These are phyloP conservation scores for Moesziomyces sp. DNA, from an alignment of 1,284 basidiomycete genomes.

Conservation along the genomic window DNA sequence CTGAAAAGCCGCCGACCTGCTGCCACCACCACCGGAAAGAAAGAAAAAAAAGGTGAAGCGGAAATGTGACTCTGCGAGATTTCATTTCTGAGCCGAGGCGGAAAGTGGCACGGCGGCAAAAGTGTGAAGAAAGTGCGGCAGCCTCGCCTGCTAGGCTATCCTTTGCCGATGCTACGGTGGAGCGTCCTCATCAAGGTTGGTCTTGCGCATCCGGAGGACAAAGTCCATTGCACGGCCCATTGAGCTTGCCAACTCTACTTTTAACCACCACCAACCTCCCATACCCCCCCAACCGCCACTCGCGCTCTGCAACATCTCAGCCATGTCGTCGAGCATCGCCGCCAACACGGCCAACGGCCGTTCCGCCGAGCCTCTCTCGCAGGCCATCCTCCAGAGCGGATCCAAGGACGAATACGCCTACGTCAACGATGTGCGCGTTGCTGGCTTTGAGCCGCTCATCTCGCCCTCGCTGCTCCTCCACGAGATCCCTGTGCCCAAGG, in stretches of 20 bases:
- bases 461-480: slow-evolving; percentile 61
- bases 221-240: neutral
- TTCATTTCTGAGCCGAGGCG: too few relatives aligned
- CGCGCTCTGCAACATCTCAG: neutral
- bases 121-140: too few relatives aligned
- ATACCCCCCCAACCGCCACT: neutral
- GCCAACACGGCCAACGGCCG: slow-evolving; percentile 48
- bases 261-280: slow-evolving; percentile 1
- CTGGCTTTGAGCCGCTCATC: slow-evolving; percentile 66
- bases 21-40: too few relatives aligned
- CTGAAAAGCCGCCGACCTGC: neutral
- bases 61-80: neutral
- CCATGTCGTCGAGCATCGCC: slow-evolving; percentile 41
- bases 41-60: neutral
- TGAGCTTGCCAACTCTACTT: neutral
- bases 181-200: neutral
- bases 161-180: neutral
- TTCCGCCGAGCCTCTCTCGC: slow-evolving; percentile 38
- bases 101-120: neutral
- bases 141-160: too few relatives aligned
- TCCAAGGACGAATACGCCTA: slow-evolving; percentile 49
- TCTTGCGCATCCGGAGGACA: neutral
- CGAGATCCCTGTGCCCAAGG: slow-evolving; percentile 60
- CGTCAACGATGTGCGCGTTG: slow-evolving; percentile 61
- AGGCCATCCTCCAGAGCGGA: slow-evolving; percentile 24